A percentile compares a stretch with the other conserved stretches of the same genome.
phyloP scores from a whole-genome alignment of 345 rosid species.

The Anacardium occidentale region DNA sequence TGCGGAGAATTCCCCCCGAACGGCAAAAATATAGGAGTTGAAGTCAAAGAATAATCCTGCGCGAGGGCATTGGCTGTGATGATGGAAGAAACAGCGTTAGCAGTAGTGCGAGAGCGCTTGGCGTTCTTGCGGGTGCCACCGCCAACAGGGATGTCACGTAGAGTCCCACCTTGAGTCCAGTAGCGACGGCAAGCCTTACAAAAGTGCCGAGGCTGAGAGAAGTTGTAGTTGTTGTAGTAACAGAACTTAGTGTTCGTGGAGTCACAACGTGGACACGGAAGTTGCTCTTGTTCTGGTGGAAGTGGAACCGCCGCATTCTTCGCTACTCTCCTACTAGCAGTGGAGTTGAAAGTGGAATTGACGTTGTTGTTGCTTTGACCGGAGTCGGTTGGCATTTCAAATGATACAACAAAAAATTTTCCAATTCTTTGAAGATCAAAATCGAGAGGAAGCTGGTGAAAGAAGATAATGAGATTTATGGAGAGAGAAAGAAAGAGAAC shows the following conservation, averaged over 20 bases:
- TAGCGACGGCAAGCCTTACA: slow-evolving; percentile 95
- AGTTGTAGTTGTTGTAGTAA: slow-evolving; percentile 94
- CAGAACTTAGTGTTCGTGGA: slow-evolving; percentile 92
- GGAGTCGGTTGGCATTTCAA: slow-evolving; percentile 54
- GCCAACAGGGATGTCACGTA: slow-evolving; percentile 90
- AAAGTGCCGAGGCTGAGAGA: slow-evolving; percentile 98
- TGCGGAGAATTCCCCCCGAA: slow-evolving; percentile 33
- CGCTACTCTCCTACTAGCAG: slow-evolving; percentile 27
- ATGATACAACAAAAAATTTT: background rate
- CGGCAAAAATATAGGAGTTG: slow-evolving; percentile 59
- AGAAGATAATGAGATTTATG: slow-evolving; percentile 17
- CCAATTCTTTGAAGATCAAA: too few relatives aligned
- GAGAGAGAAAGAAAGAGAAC: slow-evolving; percentile 28
- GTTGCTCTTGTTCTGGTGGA: slow-evolving; percentile 79
- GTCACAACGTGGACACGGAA: slow-evolving; percentile 92
- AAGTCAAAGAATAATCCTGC: slow-evolving; percentile 36
- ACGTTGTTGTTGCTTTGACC: slow-evolving; percentile 23
- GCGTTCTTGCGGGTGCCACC: slow-evolving; percentile 88
- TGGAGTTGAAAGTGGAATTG: background rate
- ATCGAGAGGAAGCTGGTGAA: background rate
- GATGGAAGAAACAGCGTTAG: slow-evolving; percentile 15
- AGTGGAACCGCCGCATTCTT: slow-evolving; percentile 38
- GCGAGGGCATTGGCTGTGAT: slow-evolving; percentile 17
- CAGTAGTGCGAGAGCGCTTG: slow-evolving; percentile 65
- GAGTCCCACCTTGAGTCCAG: slow-evolving; percentile 98